Evolutionary conservation across 139 green algal species (phyloP), one percentile per base, ranked within the genome.

Genomic region (Haematococcus sp.): DNA sequence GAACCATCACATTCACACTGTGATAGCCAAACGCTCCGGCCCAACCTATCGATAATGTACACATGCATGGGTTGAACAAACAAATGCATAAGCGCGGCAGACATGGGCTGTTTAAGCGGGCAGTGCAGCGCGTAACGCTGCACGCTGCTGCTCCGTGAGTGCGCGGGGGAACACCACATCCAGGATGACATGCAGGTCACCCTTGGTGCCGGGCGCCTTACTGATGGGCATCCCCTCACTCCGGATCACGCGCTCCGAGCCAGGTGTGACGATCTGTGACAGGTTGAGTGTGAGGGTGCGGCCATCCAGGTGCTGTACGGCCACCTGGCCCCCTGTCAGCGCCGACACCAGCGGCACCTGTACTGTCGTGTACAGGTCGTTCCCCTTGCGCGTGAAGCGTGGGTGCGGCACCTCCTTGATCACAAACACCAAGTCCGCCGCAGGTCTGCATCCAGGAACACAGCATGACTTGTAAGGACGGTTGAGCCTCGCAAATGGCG

Each of bases 401-500:
- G 77, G 32, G 61, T 84, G 75, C 2, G 74, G 78, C 60, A 75
- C 66, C 77, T 84, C 51, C 4, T 63, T 56, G 40, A 87, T 44
- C n/a, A 87, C 68, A 63, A 87, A 83, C 4, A 84, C 75, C 2
- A 87, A 66, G 75, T 87, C 82, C 20, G 69, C 60, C 1, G 79
- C 46, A n/a, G 75, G 80, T 2, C 65, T 73, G 19, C 31, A n/a
- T n/a, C n/a, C n/a, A 28, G 11, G n/a, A n/a, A n/a, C n/a, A n/a
- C n/a, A n/a, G n/a, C n/a, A n/a, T n/a, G n/a, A n/a, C n/a, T n/a
- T n/a, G 63, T 31, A 89, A 3, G 91, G 92, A 23, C 81, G 65
- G 76, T 94, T 84, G 55, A 96, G 89, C 30, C 91, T 87, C 69
- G 58, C 28, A 46, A n/a, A n/a, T n/a, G n/a, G n/a, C n/a, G n/a